A percentile compares a stretch with the other conserved stretches of the same genome.
Evolutionary conservation across 2,329 filamentous ascomycete genomes (phyloP).

Genomic region (Trematosphaeria pertusa): DNA sequence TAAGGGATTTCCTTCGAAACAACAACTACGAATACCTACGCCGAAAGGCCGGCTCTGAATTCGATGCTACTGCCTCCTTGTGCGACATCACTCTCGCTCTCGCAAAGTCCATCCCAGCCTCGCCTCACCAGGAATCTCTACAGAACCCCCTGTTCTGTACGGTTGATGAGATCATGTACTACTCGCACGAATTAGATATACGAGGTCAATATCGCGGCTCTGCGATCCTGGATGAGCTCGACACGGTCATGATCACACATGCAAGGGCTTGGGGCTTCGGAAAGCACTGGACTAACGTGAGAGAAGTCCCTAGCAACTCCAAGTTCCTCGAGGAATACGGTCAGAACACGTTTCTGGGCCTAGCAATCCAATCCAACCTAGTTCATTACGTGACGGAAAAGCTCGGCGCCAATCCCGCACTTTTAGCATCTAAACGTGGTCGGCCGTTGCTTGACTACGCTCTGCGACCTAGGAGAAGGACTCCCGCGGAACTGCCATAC

Average conservation of each 20-base stretch:
- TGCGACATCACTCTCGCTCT: conserved; percentile 5
- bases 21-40: conserved; percentile 2
- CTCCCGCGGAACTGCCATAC: conserved; percentile 10
- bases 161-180: neutral
- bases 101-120: neutral
- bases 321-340: neutral
- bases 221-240: neutral
- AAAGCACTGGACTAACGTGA: conserved; percentile 19
- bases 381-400: conserved; percentile 18
- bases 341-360: conserved; percentile 15
- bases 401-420: conserved; percentile 4
- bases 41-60: conserved; percentile 1
- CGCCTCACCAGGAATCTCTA: too few species aligned
- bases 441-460: conserved; percentile 24
- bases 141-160: too few species aligned
- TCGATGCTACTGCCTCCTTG: conserved; percentile 7
- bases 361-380: conserved; percentile 14
- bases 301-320: neutral
- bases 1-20: conserved; percentile 21
- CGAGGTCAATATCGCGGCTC: neutral
- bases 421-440: conserved; percentile 3
- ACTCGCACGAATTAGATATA: neutral
- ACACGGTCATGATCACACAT: neutral
- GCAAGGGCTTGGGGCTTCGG: neutral
- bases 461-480: conserved; percentile 8